Evolutionary conservation across 176 grass and related monocot genomes (phyloP), one percentile per base, ranked within the genome.

Genomic region (Lolium perenne): DNA sequence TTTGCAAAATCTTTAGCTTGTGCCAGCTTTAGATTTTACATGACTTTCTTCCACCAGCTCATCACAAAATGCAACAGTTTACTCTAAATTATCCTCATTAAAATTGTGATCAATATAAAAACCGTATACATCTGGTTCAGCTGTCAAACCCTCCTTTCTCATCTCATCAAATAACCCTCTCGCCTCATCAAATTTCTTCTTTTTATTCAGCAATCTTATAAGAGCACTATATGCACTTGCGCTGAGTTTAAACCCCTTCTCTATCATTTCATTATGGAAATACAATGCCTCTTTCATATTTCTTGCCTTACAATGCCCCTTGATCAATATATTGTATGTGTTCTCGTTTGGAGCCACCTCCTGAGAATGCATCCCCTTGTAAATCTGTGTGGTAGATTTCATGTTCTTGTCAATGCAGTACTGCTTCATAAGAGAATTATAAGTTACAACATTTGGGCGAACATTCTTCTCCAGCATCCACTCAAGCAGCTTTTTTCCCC

Each of bases 311-410:
- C 87, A 95, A 79, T 98, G 93, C 14, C 95, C 95, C 81, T 83
- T 94, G 68, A 98, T 79, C 88, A 98, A 92, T 87, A 95, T 98
- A 80, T 95, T 95, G 83, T 98, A 98, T 26, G 93, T 98, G 74
- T 92, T 95, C 74, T 95, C 93, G 86, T 95, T 89, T 12, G 91
- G 88, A 55, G 29, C 43, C 35, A 92, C 86, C 62, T 89, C 69
- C 74, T 77, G 82, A 57, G 91, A 89, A 32, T 69, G 26, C 95
- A 95, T 98, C 80, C 73, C 63, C 76, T 82, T 93, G 80, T 95
- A 98, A 65, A 98, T 86, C 83, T 95, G 88, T 15, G 93, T 95
- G 66, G 89, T 82, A 41, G 72, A 86, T 84, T 98, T 98, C 89
- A 95, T 95, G 75, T 95, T 92, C 85, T 92, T 98, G 64, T 75